A percentile compares a stretch with the other conserved stretches of the same genome.
phyloP scores from a whole-genome alignment of 768 basidiomycete genomes.

The Asterophora parasitica region DNA sequence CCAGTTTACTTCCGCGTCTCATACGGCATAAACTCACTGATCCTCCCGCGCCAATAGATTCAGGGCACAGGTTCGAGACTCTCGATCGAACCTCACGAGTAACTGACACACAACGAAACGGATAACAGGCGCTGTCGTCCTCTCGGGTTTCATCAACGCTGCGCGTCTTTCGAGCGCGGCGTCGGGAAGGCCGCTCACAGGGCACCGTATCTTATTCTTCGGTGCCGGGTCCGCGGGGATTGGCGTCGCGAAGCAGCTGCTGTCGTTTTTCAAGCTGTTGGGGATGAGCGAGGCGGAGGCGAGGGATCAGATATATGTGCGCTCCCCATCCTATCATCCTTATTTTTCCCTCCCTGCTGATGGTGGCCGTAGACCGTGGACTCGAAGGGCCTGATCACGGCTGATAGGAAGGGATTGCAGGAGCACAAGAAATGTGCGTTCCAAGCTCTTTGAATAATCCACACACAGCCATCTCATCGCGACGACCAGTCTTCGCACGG shows the following conservation, averaged over 20 bases:
- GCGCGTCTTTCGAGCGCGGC: constrained; percentile 55
- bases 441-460: neutral
- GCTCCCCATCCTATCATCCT: constrained; percentile 14
- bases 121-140: constrained; percentile 56
- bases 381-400: constrained; percentile 72
- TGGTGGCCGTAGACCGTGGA: constrained; percentile 54
- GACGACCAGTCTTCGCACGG: constrained; percentile 66
- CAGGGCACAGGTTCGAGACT: constrained; percentile 51
- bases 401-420: constrained; percentile 61
- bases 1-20: too few relatives aligned
- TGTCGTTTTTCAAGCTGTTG: constrained; percentile 74
- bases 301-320: constrained; percentile 59
- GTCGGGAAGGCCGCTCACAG: constrained; percentile 50
- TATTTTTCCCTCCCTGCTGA: neutral
- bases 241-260: constrained; percentile 80
- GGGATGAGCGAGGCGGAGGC: constrained; percentile 67
- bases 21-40: too few relatives aligned
- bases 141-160: constrained; percentile 73
- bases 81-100: neutral
- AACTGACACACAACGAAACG: too few relatives aligned
- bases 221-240: constrained; percentile 90
- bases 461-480: constrained; percentile 17
- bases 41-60: constrained; percentile 31
- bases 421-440: constrained; percentile 68
- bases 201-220: constrained; percentile 83